Base-by-base conservation (phyloP, 169 alveolate species). In the Babesia gibsoni region DNA sequence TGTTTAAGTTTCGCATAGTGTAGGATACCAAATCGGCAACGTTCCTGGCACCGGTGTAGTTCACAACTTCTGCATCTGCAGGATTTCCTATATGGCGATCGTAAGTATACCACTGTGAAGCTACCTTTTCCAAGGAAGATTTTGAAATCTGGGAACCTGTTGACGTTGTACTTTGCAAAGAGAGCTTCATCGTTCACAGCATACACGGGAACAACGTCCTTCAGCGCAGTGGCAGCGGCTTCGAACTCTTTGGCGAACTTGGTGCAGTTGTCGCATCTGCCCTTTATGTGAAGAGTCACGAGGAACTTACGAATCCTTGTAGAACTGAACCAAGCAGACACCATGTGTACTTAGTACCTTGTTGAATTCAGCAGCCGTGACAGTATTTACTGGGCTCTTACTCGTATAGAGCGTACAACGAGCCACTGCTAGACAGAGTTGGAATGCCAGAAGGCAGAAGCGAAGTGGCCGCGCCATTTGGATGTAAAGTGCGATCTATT, bases 131-230 rank as follows among this genome's bases (percentile, higher is more conserved):
- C 78, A 29, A 87, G 73, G 73, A 90, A 92, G 74, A 94, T 84
- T 82, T 92, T 89, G 39, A 96, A 69, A 39, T 96, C 86, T 36
- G 99, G 99, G 89, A 79, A 96, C 41, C 95, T 91, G 72, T 77
- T 68, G 52, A 96, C 88, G 8, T 80, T 70, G 58, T 84, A 90
- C 27, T 80, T 74, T 45, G 63, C 72, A 69, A 78, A 45, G 65
- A 88, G 66, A 48, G 70, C 52, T 54, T 82, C 91, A 58, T 90
- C 87, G 70, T 85, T 84, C 42, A 89, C 80, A 36, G 95, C 94
- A 48, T 81, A 59, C 53, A 88, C 61, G 14, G 79, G 83, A 32
- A 90, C 83, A 45, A 89, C 89, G 39, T 89, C 92, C 73, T 75
- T 82, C 22, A 83, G 43, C 39, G 87, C 79, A 53, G 59, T 89